A percentile compares a stretch with the other conserved stretches of the same genome.
phyloP scores from a whole-genome alignment of 352 stramenopile species.

The Globisporangium parvum region DNA sequence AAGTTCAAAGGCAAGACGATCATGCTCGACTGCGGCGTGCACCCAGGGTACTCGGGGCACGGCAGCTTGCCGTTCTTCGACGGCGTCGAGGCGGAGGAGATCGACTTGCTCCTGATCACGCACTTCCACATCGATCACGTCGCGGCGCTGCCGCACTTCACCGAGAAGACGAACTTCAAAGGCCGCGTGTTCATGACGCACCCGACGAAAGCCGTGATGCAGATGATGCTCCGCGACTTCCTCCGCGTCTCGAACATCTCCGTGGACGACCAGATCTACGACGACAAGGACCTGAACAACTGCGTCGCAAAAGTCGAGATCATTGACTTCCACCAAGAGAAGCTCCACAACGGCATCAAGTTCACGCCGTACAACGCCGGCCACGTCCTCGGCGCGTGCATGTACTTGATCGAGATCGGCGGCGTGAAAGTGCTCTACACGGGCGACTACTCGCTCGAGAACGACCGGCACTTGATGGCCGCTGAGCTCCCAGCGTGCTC shows the following conservation, averaged over 20 bases:
- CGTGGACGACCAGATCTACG: conserved; percentile 92
- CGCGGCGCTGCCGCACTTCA: conserved; percentile 98
- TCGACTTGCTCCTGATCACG: conserved; percentile 97
- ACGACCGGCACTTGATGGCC: conserved; percentile 98
- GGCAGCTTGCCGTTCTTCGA: conserved; percentile 98
- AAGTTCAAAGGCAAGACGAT: conserved; percentile 99
- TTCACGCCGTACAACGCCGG: conserved; percentile 99
- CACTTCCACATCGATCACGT: conserved; percentile 99
- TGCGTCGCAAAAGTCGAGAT: conserved; percentile 98
- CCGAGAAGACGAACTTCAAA: conserved; percentile 97
- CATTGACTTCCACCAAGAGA: conserved; percentile 97
- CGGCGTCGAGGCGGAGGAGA: conserved; percentile 92
- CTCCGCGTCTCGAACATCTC: conserved; percentile 92
- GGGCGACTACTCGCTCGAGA: conserved; percentile 97
- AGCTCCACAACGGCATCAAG: conserved; percentile 96
- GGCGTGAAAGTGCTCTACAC: conserved; percentile 98
- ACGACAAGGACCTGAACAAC: conserved; percentile 93
- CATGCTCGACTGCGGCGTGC: conserved; percentile 91
- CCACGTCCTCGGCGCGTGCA: conserved; percentile 98
- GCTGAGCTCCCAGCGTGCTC: conserved; percentile 76
- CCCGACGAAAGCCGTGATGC: conserved; percentile 98
- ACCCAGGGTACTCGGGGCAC: conserved; percentile 93
- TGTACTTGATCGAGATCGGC: conserved; percentile 99
- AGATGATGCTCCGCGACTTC: conserved; percentile 97
- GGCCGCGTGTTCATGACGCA: conserved; percentile 99